A percentile compares a stretch with the other conserved stretches of the same genome.
Evolutionary conservation across 2,329 filamentous ascomycete species (phyloP).

Genomic region (Talaromyces sp.): DNA sequence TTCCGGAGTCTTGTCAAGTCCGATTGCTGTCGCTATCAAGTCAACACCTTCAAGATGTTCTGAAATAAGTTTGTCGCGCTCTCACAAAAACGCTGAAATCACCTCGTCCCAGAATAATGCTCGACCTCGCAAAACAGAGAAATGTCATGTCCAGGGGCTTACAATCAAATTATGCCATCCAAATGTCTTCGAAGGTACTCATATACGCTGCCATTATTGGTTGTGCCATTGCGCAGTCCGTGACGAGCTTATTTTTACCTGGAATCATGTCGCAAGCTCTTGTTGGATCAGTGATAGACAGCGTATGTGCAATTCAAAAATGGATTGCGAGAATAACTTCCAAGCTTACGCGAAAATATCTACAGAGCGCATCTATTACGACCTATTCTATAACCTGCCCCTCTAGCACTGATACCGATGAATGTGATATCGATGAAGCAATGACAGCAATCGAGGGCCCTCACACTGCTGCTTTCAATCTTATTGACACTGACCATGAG

Average conservation of each 20-base stretch:
- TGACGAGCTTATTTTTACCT: constrained; percentile 8
- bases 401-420: neutral
- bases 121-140: neutral
- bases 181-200: neutral
- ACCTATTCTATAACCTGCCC: constrained; percentile 8
- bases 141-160: neutral
- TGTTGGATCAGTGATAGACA: constrained; percentile 5
- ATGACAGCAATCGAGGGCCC: constrained; percentile 10
- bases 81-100: neutral
- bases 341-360: neutral
- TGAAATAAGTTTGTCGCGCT: neutral
- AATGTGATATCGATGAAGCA: neutral
- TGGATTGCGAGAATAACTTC: neutral
- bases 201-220: neutral
- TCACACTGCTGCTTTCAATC: neutral
- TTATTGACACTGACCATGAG: neutral
- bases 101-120: neutral
- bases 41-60: neutral
- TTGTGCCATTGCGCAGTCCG: neutral
- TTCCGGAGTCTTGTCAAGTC: constrained; percentile 4
- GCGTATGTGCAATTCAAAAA: neutral
- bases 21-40: neutral
- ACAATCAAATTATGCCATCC: neutral
- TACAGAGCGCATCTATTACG: constrained; percentile 1
- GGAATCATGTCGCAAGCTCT: constrained; percentile 1